These are phyloP conservation scores for Candida silvicultrix DNA, from an alignment of 805 yeast species.

Conservation along the genomic window DNA sequence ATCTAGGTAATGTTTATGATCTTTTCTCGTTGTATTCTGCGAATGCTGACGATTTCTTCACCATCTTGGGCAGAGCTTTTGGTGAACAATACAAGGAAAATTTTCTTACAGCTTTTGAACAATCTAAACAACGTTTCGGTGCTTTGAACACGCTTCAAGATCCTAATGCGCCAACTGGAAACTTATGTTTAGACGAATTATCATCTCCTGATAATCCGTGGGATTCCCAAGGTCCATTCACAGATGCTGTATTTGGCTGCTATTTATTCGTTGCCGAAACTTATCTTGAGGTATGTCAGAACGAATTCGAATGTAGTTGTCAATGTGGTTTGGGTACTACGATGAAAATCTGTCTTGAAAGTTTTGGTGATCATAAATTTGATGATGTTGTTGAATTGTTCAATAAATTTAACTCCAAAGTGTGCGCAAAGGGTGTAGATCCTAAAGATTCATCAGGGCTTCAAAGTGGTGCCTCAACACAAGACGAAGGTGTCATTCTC, in stretches of 20 bases:
- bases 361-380: constrained; percentile 2
- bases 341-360: constrained; percentile 1
- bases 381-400: background rate
- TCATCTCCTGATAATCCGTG: background rate
- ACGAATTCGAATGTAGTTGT: constrained; percentile 1
- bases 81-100: background rate
- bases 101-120: background rate
- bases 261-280: background rate
- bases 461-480: too few relatives aligned
- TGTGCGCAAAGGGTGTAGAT: background rate
- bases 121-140: background rate
- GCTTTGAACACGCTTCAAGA: background rate
- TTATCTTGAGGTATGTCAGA: background rate
- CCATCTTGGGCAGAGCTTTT: background rate
- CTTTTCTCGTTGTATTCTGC: background rate
- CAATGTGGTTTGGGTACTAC: constrained; percentile 1
- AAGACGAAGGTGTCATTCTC: background rate
- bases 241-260: background rate
- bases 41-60: background rate
- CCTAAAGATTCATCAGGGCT: background rate
- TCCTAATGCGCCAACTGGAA: background rate
- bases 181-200: background rate
- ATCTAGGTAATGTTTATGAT: background rate
- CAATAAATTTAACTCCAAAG: background rate
- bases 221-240: background rate